phyloP scores from a whole-genome alignment of 2,329 filamentous ascomycete genomes.

The Fusarium armeniacum region DNA sequence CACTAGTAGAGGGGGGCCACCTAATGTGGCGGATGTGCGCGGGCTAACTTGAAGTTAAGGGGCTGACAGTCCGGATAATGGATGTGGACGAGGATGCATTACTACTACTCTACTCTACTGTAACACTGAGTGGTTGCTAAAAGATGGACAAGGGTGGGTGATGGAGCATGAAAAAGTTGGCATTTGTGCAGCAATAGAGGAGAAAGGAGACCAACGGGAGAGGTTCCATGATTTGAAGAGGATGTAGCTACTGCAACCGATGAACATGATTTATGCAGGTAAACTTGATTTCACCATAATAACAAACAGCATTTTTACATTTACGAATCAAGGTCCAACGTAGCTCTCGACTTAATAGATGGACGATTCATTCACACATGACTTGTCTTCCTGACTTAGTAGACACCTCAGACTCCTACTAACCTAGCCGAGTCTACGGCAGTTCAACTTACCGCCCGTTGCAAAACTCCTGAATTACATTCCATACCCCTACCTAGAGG shows the following conservation, averaged over 20 bases:
- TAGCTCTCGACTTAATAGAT: constrained; percentile 2
- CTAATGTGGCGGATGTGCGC: constrained; percentile 25
- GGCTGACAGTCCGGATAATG: constrained; percentile 12
- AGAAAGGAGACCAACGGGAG: constrained; percentile 23
- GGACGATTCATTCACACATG: constrained; percentile 1
- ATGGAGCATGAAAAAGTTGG: constrained; percentile 29
- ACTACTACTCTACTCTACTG: constrained; percentile 19
- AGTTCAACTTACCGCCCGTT: constrained; percentile 19
- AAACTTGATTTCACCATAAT: constrained; percentile 2
- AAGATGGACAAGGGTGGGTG: constrained; percentile 22
- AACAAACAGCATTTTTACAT: background rate
- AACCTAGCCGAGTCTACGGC: background rate
- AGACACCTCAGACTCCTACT: background rate
- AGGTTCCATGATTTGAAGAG: constrained; percentile 30
- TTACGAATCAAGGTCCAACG: background rate
- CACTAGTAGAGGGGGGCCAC: constrained; percentile 17
- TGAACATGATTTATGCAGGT: constrained; percentile 6
- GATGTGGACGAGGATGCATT: background rate
- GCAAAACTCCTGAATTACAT: constrained; percentile 30
- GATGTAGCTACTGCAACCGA: constrained; percentile 30
- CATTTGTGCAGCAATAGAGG: constrained; percentile 11
- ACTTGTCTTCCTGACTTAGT: background rate
- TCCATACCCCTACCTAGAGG: constrained; percentile 7
- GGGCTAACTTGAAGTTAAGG: constrained; percentile 15
- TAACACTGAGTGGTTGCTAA: constrained; percentile 38